Conservation (phyloP, 176 grass and related monocot species). For the Otatea glauca region DNA sequence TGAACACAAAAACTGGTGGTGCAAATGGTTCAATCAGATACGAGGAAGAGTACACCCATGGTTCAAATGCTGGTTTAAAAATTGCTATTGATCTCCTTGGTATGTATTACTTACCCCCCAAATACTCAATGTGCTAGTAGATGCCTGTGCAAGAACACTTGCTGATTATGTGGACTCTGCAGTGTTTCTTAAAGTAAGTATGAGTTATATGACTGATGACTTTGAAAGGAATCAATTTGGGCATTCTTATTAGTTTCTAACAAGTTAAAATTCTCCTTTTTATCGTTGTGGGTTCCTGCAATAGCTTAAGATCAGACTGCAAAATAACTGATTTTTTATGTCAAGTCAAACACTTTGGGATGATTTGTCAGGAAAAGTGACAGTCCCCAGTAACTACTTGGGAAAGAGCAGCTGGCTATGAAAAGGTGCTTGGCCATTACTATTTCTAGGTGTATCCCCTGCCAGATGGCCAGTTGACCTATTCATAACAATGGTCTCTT, state of each 20-base stretch:
- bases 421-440: not conserved
- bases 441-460: not conserved
- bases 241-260: not conserved
- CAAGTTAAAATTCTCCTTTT: not conserved
- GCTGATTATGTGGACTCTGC: not conserved
- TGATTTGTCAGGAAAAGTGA: not conserved
- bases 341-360: not conserved
- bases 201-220: not conserved
- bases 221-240: not conserved
- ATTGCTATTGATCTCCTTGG: constrained; percentile 96
- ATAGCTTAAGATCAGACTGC: not conserved
- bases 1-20: constrained; percentile 78
- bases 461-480: not conserved
- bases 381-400: not conserved
- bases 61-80: constrained; percentile 95
- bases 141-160: not conserved
- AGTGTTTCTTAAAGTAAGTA: not conserved
- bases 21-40: constrained; percentile 96
- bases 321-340: not conserved
- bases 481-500: constrained; percentile 13
- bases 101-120: constrained; percentile 47
- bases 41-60: constrained; percentile 84
- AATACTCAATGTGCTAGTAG: not conserved
- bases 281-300: not conserved
- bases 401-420: not conserved